Evolutionary conservation across 176 grass and related monocot species (phyloP).

Genomic region (Oryza meyeriana): DNA sequence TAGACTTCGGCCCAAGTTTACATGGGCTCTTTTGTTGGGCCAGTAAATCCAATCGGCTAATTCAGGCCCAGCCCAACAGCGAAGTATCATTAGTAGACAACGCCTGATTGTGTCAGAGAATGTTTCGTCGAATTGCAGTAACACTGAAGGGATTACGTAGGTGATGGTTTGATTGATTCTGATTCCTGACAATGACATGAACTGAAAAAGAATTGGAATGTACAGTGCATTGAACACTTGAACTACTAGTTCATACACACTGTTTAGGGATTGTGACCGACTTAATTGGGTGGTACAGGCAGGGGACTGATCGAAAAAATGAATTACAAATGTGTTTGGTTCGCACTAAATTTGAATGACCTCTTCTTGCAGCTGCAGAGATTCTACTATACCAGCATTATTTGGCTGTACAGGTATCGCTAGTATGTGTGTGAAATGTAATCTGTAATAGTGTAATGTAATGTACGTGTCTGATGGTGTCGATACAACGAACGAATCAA

Average conservation of each 20-base stretch:
- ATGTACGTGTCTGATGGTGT: not conserved
- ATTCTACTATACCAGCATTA: not conserved
- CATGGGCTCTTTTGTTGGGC: not conserved
- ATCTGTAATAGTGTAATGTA: not conserved
- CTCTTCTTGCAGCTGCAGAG: not conserved
- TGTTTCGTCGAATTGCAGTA: not conserved
- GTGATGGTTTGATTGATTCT: not conserved
- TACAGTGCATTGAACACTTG: not conserved
- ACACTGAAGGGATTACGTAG: not conserved
- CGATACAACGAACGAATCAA: not conserved
- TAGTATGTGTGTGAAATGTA: not conserved
- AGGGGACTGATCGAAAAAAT: not conserved
- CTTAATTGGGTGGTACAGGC: not conserved
- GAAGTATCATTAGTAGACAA: not conserved
- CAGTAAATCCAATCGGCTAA: not conserved
- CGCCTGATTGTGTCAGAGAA: not conserved
- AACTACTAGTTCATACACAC: not conserved
- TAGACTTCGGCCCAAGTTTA: not conserved
- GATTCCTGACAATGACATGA: not conserved
- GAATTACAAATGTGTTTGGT: not conserved
- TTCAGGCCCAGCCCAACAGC: not conserved
- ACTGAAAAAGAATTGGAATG: not conserved
- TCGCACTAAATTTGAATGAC: not conserved
- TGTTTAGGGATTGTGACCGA: not conserved
- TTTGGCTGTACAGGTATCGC: slow-evolving; percentile 22